Percentiles rank a stretch among this genome's conserved stretches.
Conservation (phyloP, 2,329 filamentous ascomycete species). For the Calonectria leucothoes region DNA sequence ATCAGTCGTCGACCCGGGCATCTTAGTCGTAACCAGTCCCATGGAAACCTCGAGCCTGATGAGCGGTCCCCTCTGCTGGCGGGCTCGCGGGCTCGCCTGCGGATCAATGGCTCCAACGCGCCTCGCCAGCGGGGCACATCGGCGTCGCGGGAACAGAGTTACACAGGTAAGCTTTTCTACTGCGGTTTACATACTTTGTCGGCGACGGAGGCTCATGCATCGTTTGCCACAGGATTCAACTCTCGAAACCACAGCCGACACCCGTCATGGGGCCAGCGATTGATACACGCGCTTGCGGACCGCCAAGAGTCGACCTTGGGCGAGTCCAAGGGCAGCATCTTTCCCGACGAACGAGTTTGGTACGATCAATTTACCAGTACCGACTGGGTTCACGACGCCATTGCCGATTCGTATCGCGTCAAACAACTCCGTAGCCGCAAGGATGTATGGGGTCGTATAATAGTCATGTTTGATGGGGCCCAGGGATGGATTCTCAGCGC, state of each 20-base stretch:
- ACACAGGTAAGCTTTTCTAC: slow-evolving; percentile 47
- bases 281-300: slow-evolving; percentile 71
- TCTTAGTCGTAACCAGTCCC: slow-evolving; percentile 42
- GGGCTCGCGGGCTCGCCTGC: slow-evolving; percentile 54
- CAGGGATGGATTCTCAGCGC: slow-evolving; percentile 97
- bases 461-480: slow-evolving; percentile 83
- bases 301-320: slow-evolving; percentile 65
- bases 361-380: slow-evolving; percentile 98
- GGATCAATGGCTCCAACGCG: slow-evolving; percentile 49
- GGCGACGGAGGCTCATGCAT: slow-evolving; percentile 17
- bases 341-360: slow-evolving; percentile 90
- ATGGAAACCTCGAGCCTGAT: slow-evolving; percentile 47
- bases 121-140: slow-evolving; percentile 38
- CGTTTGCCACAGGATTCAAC: slow-evolving; percentile 47
- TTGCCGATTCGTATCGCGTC: slow-evolving; percentile 90
- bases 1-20: slow-evolving; percentile 42
- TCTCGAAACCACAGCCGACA: slow-evolving; percentile 66
- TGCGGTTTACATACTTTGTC: neutral
- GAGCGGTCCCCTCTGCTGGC: slow-evolving; percentile 59
- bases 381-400: slow-evolving; percentile 98
- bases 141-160: slow-evolving; percentile 57
- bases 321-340: slow-evolving; percentile 74
- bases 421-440: slow-evolving; percentile 85
- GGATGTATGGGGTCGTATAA: slow-evolving; percentile 84
- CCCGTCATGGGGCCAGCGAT: slow-evolving; percentile 69